Evolutionary conservation across 805 yeast species (phyloP).

Genomic region (Candida wancherniae): DNA sequence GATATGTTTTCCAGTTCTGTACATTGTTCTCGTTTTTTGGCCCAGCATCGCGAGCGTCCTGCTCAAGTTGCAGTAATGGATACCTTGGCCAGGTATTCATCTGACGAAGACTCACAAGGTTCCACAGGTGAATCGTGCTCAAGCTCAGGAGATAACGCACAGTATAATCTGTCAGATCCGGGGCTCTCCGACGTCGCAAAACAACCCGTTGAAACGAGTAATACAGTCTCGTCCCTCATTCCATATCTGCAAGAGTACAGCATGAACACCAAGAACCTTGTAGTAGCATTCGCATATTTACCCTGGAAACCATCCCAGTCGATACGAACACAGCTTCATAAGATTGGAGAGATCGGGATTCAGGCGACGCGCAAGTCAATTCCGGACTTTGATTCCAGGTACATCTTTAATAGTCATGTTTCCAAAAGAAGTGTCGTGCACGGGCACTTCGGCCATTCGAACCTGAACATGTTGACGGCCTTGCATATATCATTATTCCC

Average conservation of each 20-base stretch:
- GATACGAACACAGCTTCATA: conserved; percentile 3
- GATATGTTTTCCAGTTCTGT: no score
- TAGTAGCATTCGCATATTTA: conserved; percentile 14
- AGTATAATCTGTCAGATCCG: no score
- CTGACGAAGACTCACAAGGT: no score
- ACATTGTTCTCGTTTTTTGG: no score
- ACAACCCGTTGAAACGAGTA: conserved; percentile 1
- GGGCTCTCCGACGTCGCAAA: no score
- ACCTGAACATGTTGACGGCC: conserved; percentile 7
- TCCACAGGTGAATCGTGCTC: no score
- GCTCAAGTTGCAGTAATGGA: no score
- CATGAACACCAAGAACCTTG: conserved; percentile 13
- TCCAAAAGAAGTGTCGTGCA: conserved; percentile 4
- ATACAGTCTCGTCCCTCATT: conserved; percentile 1
- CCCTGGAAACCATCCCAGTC: conserved; percentile 17
- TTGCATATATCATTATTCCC: conserved; percentile 18
- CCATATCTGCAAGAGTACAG: conserved; percentile 19
- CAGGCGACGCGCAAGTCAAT: neutral
- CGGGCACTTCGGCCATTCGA: conserved; percentile 8
- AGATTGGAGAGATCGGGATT: conserved; percentile 4
- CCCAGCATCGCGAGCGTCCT: no score
- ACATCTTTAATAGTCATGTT: conserved; percentile 5
- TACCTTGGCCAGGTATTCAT: no score
- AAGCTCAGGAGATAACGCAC: no score
- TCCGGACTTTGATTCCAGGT: conserved; percentile 6